A percentile compares a stretch with the other conserved stretches of the same genome.
Conservation (phyloP, 192 early-diverging fungal genomes). For the Coemansia sp. region DNA sequence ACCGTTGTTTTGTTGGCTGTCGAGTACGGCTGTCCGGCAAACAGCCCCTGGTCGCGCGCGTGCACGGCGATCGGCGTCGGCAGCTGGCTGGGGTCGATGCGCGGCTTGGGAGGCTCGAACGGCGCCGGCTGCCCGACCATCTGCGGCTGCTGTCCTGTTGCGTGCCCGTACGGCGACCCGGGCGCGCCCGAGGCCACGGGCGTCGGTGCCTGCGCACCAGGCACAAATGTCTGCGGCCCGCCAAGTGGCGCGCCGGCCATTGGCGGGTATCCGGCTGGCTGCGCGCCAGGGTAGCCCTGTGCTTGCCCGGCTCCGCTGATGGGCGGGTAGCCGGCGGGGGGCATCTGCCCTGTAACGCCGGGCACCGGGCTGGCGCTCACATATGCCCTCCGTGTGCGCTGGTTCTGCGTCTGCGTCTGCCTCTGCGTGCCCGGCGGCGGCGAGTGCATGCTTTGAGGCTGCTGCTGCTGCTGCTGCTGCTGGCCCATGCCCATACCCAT, state of each 20-base stretch:
- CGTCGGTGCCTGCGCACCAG: slow-evolving; percentile 32
- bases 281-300: slow-evolving; percentile 21
- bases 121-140: slow-evolving; percentile 38
- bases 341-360: slow-evolving; percentile 1
- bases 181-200: slow-evolving; percentile 19
- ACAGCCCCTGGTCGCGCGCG: slow-evolving; percentile 70
- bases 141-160: slow-evolving; percentile 31
- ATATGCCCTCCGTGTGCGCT: slow-evolving; percentile 31
- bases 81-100: slow-evolving; percentile 94
- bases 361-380: slow-evolving; percentile 13
- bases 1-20: slow-evolving; percentile 66
- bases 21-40: slow-evolving; percentile 63
- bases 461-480: slow-evolving; percentile 5
- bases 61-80: slow-evolving; percentile 86
- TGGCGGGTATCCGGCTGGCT: slow-evolving; percentile 18
- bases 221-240: slow-evolving; percentile 45
- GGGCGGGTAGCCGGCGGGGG: slow-evolving; percentile 19
- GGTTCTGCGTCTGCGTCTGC: slow-evolving; percentile 23
- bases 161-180: slow-evolving; percentile 19
- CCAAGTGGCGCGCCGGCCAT: slow-evolving; percentile 17
- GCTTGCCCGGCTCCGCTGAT: slow-evolving; percentile 5
- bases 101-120: slow-evolving; percentile 48
- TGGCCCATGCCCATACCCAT: no score
- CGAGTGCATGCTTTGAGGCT: slow-evolving; percentile 23
- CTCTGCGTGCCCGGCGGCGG: slow-evolving; percentile 18